Percentiles rank a stretch among this genome's conserved stretches.
These are phyloP conservation scores for Primulina huaijiensis DNA, from an alignment of 257 asterid genomes.

Conservation along the genomic window DNA sequence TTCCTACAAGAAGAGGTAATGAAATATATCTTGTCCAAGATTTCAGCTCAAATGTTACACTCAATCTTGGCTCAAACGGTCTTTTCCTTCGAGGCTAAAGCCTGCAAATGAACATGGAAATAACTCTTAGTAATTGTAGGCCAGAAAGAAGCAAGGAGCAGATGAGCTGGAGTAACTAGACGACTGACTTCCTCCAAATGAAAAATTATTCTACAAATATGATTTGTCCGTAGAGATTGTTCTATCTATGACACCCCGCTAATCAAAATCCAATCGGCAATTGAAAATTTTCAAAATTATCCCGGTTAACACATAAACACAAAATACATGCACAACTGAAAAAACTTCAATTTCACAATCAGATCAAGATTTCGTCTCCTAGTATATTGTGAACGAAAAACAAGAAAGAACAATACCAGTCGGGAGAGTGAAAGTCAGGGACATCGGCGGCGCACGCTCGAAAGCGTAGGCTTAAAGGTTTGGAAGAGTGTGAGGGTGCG, in stretches of 20 bases:
- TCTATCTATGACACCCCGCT: not conserved
- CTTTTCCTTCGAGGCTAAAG: conserved; percentile 71
- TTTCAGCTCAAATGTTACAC: conserved; percentile 41
- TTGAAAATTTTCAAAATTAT: not conserved
- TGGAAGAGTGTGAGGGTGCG: conserved; percentile 31
- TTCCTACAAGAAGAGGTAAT: conserved; percentile 1
- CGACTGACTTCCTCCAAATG: not conserved
- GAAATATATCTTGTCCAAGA: conserved; percentile 11
- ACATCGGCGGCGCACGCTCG: conserved; percentile 73
- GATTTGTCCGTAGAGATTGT: not conserved
- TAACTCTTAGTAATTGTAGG: conserved; percentile 8
- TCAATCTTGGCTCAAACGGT: conserved; percentile 85
- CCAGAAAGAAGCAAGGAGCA: conserved; percentile 1
- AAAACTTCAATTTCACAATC: not conserved
- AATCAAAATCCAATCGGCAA: not conserved
- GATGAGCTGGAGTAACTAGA: conserved; percentile 2
- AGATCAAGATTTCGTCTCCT: not conserved
- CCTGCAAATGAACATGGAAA: conserved; percentile 46
- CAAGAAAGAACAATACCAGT: conserved; percentile 47
- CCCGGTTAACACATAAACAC: not conserved
- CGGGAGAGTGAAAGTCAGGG: conserved; percentile 79
- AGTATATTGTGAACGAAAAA: conserved; percentile 1
- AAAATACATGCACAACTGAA: not conserved
- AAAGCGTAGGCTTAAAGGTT: conserved; percentile 33
- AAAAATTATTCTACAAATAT: not conserved